Percentiles rank a stretch among this genome's conserved stretches.
Evolutionary conservation across 2,329 filamentous ascomycete genomes (phyloP).

Genomic region (Aspergillus unguis): DNA sequence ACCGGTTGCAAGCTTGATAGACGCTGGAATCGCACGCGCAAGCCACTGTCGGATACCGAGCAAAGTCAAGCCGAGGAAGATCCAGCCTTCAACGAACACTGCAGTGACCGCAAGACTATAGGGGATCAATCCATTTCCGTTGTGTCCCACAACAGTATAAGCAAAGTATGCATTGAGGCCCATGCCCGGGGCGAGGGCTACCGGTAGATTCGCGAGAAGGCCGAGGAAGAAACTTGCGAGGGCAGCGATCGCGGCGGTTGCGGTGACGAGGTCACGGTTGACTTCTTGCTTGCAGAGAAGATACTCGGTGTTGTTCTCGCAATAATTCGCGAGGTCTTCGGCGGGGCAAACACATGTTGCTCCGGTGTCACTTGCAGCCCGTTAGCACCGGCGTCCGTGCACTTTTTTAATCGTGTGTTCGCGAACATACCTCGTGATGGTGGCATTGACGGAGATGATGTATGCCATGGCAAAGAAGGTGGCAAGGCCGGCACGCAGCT

Average conservation of each 20-base stretch:
- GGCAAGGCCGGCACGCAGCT: conserved; percentile 76
- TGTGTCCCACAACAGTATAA: conserved; percentile 73
- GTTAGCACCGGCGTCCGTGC: background rate
- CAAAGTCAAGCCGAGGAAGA: conserved; percentile 76
- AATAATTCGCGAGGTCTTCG: conserved; percentile 40
- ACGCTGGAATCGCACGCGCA: conserved; percentile 74
- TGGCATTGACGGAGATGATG: conserved; percentile 66
- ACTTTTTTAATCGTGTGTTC: no score
- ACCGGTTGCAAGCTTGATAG: conserved; percentile 82
- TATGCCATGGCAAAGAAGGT: conserved; percentile 81
- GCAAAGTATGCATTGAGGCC: conserved; percentile 85
- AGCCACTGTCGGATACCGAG: conserved; percentile 85
- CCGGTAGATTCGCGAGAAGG: conserved; percentile 74
- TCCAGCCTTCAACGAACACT: conserved; percentile 83
- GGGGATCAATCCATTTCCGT: conserved; percentile 69
- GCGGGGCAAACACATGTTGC: conserved; percentile 72
- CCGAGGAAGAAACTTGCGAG: conserved; percentile 82
- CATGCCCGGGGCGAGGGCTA: conserved; percentile 71
- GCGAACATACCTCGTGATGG: conserved; percentile 52
- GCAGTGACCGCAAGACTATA: conserved; percentile 76
- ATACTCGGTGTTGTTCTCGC: conserved; percentile 48
- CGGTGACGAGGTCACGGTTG: conserved; percentile 77
- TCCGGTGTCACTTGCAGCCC: conserved; percentile 50
- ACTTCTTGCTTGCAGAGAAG: conserved; percentile 51
- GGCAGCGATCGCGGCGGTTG: conserved; percentile 77